Base-by-base conservation (phyloP, 1,139 yeast species). In the Taiozyma sp. region DNA sequence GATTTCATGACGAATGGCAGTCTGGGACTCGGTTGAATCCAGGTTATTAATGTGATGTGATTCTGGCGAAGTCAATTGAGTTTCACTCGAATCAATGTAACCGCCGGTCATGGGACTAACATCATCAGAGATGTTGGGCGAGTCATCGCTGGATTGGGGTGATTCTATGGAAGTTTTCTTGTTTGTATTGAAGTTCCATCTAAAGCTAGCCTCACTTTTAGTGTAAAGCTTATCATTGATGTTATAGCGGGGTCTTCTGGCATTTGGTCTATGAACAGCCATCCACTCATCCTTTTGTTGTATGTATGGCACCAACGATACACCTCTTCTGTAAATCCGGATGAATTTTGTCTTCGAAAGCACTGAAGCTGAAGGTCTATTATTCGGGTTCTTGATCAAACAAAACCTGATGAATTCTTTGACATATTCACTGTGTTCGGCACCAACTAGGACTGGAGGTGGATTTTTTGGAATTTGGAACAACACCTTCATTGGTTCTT, bases 401-500 rank as follows among this genome's bases (percentile, higher is more conserved):
- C 93, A 87, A 52, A 70, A 69, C 46, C 72, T 71, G 13, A 85
- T 80, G 67, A 87, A 87, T 52, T 78, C 81, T 60, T 83, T 80
- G 43, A 84, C 74, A 42, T 70, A 65, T n/a, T 72, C 78, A 46
- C 83, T 70, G 59, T 70, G 82, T 22, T 69, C 62, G 8, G 63
- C 52, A 1, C 79, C 79, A 7, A 67, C 70, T 51, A 91, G 70
- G 9, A 68, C 64, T 1, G 97, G 96, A 0, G 96, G 82, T 43
- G 81, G 79, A 46, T 78, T 73, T 51, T 78, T 78, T 23, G 96
- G 95, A 50, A 91, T 84, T 53, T 82, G 80, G 62, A 84, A 79
- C 52, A 91, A 71, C 0, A 87, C 87, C 58, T 85, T 83, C 81
- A 86, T 77, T 12, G 96, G 96, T 52, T 86, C 89, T 52, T 78